phyloP scores from a whole-genome alignment of 2,329 filamentous ascomycete species.

The Gnomoniopsis smithogilvyi region DNA sequence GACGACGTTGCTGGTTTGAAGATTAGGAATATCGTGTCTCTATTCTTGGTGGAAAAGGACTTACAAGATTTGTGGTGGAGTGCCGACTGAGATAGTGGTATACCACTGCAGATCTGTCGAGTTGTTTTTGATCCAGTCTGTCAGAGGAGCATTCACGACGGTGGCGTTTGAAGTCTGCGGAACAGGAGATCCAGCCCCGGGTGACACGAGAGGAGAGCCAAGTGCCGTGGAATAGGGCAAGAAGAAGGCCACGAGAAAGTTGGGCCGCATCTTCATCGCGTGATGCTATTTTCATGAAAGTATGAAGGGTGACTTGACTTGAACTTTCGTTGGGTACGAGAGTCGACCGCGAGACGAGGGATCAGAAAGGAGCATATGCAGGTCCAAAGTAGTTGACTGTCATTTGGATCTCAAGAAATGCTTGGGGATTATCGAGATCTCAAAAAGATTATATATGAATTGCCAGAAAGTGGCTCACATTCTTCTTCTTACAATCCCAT shows the following conservation, averaged over 20 bases:
- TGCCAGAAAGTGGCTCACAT: background rate
- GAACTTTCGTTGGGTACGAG: too few species aligned
- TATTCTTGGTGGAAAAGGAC: background rate
- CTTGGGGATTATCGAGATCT: background rate
- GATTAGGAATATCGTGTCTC: background rate
- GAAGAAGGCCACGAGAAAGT: background rate
- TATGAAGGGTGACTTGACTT: background rate
- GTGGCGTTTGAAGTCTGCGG: background rate
- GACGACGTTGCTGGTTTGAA: slow-evolving; percentile 5
- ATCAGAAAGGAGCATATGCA: background rate
- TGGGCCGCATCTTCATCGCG: background rate
- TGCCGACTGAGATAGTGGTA: slow-evolving; percentile 10
- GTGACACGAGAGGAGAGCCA: background rate
- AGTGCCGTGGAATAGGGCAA: background rate
- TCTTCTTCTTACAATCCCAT: background rate
- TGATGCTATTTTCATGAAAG: background rate
- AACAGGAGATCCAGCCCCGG: background rate
- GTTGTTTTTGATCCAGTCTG: slow-evolving; percentile 12
- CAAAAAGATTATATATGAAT: too few species aligned
- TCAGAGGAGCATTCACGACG: slow-evolving; percentile 4
- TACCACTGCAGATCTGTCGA: slow-evolving; percentile 17
- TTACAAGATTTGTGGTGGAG: slow-evolving; percentile 12
- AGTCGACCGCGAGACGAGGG: background rate
- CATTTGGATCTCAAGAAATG: background rate
- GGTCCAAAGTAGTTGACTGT: background rate